Conservation (phyloP, 2,329 filamentous ascomycete species). For the Trichoderma gracile region DNA sequence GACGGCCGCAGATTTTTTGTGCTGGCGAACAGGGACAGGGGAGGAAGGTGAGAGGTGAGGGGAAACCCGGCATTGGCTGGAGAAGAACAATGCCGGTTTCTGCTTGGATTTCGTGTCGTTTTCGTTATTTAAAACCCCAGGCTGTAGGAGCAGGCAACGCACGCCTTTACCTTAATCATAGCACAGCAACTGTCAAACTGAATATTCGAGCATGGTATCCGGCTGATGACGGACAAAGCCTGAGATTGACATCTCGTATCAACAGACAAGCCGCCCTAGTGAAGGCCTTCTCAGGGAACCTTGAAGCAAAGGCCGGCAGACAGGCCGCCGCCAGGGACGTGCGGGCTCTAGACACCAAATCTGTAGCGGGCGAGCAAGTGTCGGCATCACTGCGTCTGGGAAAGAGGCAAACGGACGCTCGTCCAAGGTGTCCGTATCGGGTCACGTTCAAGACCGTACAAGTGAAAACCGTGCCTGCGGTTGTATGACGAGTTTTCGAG, state of each 20-base stretch:
- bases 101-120: not conserved
- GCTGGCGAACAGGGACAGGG: not conserved
- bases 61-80: not conserved
- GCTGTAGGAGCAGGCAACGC: too few species aligned
- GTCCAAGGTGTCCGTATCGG: not conserved
- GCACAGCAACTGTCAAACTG: too few species aligned
- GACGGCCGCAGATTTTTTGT: constrained; percentile 23
- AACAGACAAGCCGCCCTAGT: not conserved
- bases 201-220: too few species aligned
- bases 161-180: too few species aligned
- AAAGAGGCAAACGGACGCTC: not conserved
- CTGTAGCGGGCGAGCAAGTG: constrained; percentile 3
- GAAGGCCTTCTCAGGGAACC: not conserved
- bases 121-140: not conserved
- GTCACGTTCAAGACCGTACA: not conserved
- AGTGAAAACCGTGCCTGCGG: not conserved
- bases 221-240: not conserved
- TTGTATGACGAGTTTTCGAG: too few species aligned
- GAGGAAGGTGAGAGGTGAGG: not conserved
- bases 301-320: not conserved
- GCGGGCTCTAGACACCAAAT: not conserved
- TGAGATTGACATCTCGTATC: not conserved
- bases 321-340: not conserved
- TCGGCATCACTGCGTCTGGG: constrained; percentile 13
- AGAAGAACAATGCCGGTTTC: not conserved